Base-by-base conservation (phyloP, 1,139 yeast species). In the Kluyveromyces marxianus region DNA sequence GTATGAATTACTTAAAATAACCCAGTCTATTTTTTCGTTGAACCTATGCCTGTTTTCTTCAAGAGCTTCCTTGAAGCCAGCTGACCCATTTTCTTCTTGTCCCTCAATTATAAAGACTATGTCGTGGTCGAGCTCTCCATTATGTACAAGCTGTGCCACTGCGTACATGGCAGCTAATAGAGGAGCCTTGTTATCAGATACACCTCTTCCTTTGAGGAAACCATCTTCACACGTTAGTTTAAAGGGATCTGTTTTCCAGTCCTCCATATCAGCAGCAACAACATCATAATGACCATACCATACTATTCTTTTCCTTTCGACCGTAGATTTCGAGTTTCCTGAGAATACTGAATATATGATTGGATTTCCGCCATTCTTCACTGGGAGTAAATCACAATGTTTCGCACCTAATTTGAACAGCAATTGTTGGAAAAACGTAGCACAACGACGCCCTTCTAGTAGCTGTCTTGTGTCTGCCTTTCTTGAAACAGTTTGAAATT, bases 281-380 rank as follows among this genome's bases (percentile, higher is more conserved):
- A 92, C 97, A 66, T 92, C 98, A 62, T 92, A 92, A 69, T 92
- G 98, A 1, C 96, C 97, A 63, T 92, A 92, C 82, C 95, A 92
- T 44, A 90, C 63, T 3, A 89, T 72, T 47, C 83, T 68, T 53
- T 56, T 69, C 44, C 47, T 58, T 24, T 47, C 38, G 30, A 44
- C 29, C 3, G 48, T 46, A 21, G 14, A 27, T 40, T 26, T 35
- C 4, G 43, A 40, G 55, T 72, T 70, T 55, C 73, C 81, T 45
- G 71, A 70, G 65, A 90, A 92, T 5, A 71, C 69, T 0, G 92
- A 90, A 57, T 78, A 81, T 0, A 92, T 92, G 3, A 89, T 78
- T 0, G 98, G 97, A 58, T 88, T 90, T 7, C 83, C 82, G 10
- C 74, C 72, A 55, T 83, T 71, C 8, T 75, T 73, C 3, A 88